Evolutionary conservation across 2,329 filamentous ascomycete species (phyloP).

Genomic region (Geoglossum cookeanum): DNA sequence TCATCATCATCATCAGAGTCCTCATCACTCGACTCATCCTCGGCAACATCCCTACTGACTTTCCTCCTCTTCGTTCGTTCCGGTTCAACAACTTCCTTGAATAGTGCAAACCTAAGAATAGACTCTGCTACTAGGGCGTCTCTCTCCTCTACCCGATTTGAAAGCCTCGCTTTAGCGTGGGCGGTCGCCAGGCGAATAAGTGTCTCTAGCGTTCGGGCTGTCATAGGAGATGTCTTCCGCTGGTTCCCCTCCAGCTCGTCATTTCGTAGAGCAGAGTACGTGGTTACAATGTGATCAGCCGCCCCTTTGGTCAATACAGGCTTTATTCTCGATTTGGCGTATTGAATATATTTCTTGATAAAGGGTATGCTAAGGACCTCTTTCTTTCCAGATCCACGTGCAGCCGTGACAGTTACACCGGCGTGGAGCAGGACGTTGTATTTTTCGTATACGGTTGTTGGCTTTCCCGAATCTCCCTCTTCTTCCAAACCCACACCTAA

Average conservation of each 20-base stretch:
- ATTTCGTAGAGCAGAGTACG: slow-evolving; percentile 84
- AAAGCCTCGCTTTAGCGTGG: slow-evolving; percentile 82
- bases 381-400: slow-evolving; percentile 54
- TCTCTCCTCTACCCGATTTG: slow-evolving; percentile 69
- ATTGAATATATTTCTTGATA: slow-evolving; percentile 99
- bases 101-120: slow-evolving; percentile 83
- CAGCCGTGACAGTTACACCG: slow-evolving; percentile 60
- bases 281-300: slow-evolving; percentile 74
- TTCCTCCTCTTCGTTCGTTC: slow-evolving; percentile 71
- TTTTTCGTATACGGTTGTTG: slow-evolving; percentile 87
- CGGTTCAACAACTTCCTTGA: slow-evolving; percentile 75
- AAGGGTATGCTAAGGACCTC: slow-evolving; percentile 93
- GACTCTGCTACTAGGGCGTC: slow-evolving; percentile 77
- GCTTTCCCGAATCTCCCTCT: slow-evolving; percentile 51
- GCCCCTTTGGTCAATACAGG: slow-evolving; percentile 80
- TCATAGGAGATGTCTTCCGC: slow-evolving; percentile 83
- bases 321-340: slow-evolving; percentile 82
- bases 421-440: slow-evolving; percentile 92
- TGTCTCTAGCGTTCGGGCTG: slow-evolving; percentile 89
- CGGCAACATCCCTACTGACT: slow-evolving; percentile 42
- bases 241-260: slow-evolving; percentile 92
- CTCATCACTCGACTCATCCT: slow-evolving; percentile 27
- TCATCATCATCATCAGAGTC: slow-evolving; percentile 28
- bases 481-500: slow-evolving; percentile 73
- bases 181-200: slow-evolving; percentile 95